Conservation (phyloP, 1,139 yeast species). For the Kodamaea suecica region DNA sequence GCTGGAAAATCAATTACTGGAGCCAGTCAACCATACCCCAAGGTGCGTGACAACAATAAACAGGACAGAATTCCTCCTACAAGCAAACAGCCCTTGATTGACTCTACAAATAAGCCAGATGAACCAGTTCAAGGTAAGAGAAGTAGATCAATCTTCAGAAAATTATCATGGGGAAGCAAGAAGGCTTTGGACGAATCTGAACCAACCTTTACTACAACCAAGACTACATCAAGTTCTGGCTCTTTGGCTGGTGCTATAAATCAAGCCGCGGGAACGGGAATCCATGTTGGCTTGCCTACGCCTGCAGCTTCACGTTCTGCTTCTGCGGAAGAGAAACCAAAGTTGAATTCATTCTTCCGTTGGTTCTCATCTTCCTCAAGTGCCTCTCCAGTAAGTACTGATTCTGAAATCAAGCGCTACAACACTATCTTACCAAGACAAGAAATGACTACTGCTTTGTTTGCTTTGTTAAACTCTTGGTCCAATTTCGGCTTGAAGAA, state of each 20-base stretch:
- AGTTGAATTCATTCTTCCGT: constrained; percentile 36
- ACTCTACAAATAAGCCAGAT: constrained; percentile 13
- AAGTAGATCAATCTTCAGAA: constrained; percentile 57
- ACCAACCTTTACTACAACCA: neutral
- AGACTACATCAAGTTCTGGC: constrained; percentile 16
- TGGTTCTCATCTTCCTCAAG: constrained; percentile 41
- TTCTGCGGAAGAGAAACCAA: constrained; percentile 33
- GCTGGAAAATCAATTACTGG: constrained; percentile 10
- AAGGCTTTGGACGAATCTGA: constrained; percentile 26
- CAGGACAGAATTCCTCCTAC: constrained; percentile 8
- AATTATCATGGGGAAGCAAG: constrained; percentile 56
- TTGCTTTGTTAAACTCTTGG: constrained; percentile 65
- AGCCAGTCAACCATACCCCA: constrained; percentile 23
- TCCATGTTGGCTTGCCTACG: constrained; percentile 32
- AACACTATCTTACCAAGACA: constrained; percentile 47
- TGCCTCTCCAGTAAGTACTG: constrained; percentile 5
- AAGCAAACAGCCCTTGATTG: constrained; percentile 8
- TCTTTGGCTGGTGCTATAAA: constrained; percentile 1
- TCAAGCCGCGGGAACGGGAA: constrained; percentile 6
- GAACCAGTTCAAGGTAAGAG: constrained; percentile 28
- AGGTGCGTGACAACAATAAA: constrained; percentile 24
- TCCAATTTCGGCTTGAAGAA: constrained; percentile 65
- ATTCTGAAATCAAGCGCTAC: constrained; percentile 34
- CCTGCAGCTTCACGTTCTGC: constrained; percentile 36
- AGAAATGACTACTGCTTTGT: constrained; percentile 64